Evolutionary conservation across 2,329 filamentous ascomycete species (phyloP).

Genomic region (Tolypocladium guangdongense): DNA sequence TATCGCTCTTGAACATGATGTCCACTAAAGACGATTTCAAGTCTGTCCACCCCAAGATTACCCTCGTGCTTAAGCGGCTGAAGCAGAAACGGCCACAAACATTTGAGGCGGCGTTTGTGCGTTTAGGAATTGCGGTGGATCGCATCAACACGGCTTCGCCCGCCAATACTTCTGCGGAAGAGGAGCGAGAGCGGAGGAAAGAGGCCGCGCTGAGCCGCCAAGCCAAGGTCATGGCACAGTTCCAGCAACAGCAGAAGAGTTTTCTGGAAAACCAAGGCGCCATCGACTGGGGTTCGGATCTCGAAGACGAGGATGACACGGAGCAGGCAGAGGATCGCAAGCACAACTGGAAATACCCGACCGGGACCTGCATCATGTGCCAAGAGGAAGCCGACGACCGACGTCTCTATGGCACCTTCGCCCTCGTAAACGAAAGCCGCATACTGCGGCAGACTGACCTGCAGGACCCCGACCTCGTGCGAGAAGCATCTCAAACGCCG

Average conservation of each 20-base stretch:
- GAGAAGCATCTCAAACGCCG: constrained; percentile 71
- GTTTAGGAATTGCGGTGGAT: constrained; percentile 59
- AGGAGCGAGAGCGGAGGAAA: constrained; percentile 76
- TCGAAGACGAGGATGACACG: constrained; percentile 59
- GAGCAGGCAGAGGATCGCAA: constrained; percentile 52
- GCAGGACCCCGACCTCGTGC: constrained; percentile 69
- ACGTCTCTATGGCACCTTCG: constrained; percentile 85
- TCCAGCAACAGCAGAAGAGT: constrained; percentile 92
- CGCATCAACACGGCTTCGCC: constrained; percentile 74
- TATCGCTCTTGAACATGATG: constrained; percentile 51
- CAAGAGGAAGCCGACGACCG: constrained; percentile 92
- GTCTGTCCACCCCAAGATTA: constrained; percentile 74
- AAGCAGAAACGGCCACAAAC: constrained; percentile 67
- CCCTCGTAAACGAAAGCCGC: constrained; percentile 73
- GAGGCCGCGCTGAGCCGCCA: constrained; percentile 81
- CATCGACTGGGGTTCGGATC: constrained; percentile 73
- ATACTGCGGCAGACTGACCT: constrained; percentile 82
- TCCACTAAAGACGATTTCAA: constrained; percentile 64
- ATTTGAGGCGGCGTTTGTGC: constrained; percentile 58
- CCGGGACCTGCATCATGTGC: constrained; percentile 88
- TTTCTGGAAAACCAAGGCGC: constrained; percentile 84
- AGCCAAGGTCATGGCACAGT: constrained; percentile 92
- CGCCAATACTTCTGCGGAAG: constrained; percentile 55
- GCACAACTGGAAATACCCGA: constrained; percentile 71
- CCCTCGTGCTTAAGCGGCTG: constrained; percentile 72